Evolutionary conservation across 352 stramenopile species (phyloP), one percentile per base, ranked within the genome.

Genomic region (Phytophthora boehmeriae): DNA sequence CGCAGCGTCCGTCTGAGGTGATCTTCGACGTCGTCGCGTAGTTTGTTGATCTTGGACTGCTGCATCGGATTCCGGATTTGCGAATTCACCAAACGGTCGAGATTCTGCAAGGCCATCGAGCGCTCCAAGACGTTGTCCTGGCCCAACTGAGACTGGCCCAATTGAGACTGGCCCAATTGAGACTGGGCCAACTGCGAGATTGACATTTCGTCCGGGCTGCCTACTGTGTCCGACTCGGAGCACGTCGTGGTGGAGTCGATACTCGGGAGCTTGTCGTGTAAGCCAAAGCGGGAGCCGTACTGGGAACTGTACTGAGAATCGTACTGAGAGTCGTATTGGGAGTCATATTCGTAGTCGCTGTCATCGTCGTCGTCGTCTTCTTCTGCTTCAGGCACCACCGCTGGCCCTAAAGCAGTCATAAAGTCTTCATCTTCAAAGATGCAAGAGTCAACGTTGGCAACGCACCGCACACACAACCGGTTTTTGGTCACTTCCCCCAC

Each of bases 371-470:
- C 56, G 32, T 75, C 51, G 30, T 67, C 34, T 22, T 67, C 34
- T 22, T 61, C 55, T 0, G 50, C 39, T 30, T 69, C 59, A 1
- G 68, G 60, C 8, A 90, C 59, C 20, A 90, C 70, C 3, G 76
- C 62, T 1, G 77, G 75, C 4, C 80, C 78, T 13, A 86, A 52
- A 2, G 73, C 80, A 9, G 68, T 46, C 39, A 81, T 62, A 11
- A 89, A 66, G 47, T 86, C 77, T n/a, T 85, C 77, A 58, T 88
- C 77, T 19, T 86, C 77, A 25, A 85, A 90, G 28, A 73, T 36
- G 49, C 80, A 90, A 0, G 66, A 59, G 66, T 90, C 74, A 0
- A 88, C 78, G 6, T 78, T 80, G 17, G 75, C 66, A 35, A 89
- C 67, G 32, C 80, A 90, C 11, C 69, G 68, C 14, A 88, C 68